phyloP scores from a whole-genome alignment of 441 rosid genomes.

The Gossypium lobatum region DNA sequence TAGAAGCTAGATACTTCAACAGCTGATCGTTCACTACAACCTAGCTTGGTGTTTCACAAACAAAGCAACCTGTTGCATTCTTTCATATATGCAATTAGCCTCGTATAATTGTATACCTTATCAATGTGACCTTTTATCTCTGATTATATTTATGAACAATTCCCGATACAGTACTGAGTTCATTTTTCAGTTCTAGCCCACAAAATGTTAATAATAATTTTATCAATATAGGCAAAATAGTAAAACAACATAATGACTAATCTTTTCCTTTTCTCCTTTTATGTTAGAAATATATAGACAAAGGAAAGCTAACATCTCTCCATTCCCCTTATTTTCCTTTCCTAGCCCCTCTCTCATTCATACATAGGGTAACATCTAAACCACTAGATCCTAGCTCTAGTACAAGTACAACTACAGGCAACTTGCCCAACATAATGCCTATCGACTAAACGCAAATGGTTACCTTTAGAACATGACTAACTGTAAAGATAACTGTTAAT shows the following conservation, averaged over 20 bases:
- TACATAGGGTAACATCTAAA: not conserved
- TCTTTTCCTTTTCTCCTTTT: not conserved
- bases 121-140: not conserved
- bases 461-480: not conserved
- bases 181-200: not conserved
- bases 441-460: not conserved
- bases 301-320: not conserved
- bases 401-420: not conserved
- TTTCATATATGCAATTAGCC: not conserved
- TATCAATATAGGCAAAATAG: not conserved
- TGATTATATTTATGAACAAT: not conserved
- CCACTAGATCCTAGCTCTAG: not conserved
- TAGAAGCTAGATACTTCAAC: not conserved
- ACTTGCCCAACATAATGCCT: conserved; percentile 1
- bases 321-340: not conserved
- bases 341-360: not conserved
- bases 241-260: conserved; percentile 1
- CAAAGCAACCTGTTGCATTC: not conserved
- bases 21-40: not conserved
- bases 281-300: not conserved
- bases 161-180: not conserved
- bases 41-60: not conserved
- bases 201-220: not conserved
- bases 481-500: conserved; percentile 13
- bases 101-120: not conserved